Evolutionary conservation across 805 yeast genomes (phyloP).

Genomic region (Pichia scutulata): DNA sequence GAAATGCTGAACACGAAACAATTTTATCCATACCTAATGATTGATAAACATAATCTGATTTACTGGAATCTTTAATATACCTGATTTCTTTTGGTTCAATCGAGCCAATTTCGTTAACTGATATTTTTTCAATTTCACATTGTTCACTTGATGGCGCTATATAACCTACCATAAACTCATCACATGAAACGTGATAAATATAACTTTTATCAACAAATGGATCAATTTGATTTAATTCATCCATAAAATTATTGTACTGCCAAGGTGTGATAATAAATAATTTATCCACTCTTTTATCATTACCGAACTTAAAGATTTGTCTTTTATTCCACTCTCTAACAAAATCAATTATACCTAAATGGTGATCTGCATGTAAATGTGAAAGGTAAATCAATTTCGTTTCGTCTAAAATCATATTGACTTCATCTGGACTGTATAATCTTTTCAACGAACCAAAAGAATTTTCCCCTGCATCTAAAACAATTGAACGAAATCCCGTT

Average conservation of each 20-base stretch:
- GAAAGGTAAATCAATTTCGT: slow-evolving; percentile 62
- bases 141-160: slow-evolving; percentile 15
- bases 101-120: slow-evolving; percentile 16
- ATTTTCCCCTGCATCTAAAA: slow-evolving; percentile 95
- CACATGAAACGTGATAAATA: slow-evolving; percentile 22
- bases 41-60: slow-evolving; percentile 26
- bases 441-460: slow-evolving; percentile 69
- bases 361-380: slow-evolving; percentile 97
- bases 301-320: slow-evolving; percentile 30
- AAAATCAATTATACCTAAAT: slow-evolving; percentile 70
- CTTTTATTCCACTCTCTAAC: slow-evolving; percentile 56
- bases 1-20: slow-evolving; percentile 68
- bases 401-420: slow-evolving; percentile 43
- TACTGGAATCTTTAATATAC: slow-evolving; percentile 2
- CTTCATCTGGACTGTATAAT: slow-evolving; percentile 42
- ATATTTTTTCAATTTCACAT: slow-evolving; percentile 21
- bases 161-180: slow-evolving; percentile 23
- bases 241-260: slow-evolving; percentile 58
- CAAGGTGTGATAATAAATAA: slow-evolving; percentile 68
- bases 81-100: slow-evolving; percentile 5
- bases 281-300: slow-evolving; percentile 20
- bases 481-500: slow-evolving; percentile 33
- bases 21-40: slow-evolving; percentile 39
- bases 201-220: slow-evolving; percentile 12
- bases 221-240: slow-evolving; percentile 47